A percentile compares a stretch with the other conserved stretches of the same genome.
Evolutionary conservation across 495 filamentous ascomycete genomes (phyloP).

Genomic region (Penicillium manginii): DNA sequence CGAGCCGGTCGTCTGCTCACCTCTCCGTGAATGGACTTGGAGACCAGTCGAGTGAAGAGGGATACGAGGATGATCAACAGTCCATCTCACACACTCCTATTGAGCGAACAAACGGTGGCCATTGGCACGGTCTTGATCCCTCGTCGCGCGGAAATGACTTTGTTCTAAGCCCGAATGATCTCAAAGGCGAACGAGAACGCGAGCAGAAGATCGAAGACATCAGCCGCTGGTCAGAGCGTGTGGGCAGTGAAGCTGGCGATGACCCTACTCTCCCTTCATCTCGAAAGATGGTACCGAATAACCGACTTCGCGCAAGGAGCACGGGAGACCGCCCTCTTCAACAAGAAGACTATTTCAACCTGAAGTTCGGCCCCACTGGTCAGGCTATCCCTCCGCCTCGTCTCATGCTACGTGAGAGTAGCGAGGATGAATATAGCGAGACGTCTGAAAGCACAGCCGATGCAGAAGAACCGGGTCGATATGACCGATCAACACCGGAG

Average conservation of each 20-base stretch:
- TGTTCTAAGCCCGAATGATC: slow-evolving; percentile 50
- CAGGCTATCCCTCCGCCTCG: slow-evolving; percentile 51
- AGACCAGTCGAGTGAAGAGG: slow-evolving; percentile 32
- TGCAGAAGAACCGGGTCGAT: slow-evolving; percentile 32
- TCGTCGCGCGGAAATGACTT: slow-evolving; percentile 39
- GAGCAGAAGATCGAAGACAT: slow-evolving; percentile 51
- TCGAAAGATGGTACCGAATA: slow-evolving; percentile 23
- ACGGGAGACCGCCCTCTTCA: slow-evolving; percentile 48
- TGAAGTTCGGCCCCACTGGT: slow-evolving; percentile 23
- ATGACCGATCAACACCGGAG: slow-evolving; percentile 34
- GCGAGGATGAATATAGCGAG: slow-evolving; percentile 43
- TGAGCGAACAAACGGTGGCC: slow-evolving; percentile 33
- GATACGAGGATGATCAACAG: slow-evolving; percentile 28
- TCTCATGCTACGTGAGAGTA: slow-evolving; percentile 49
- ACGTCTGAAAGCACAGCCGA: slow-evolving; percentile 29
- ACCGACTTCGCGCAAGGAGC: slow-evolving; percentile 49
- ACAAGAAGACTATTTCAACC: slow-evolving; percentile 45
- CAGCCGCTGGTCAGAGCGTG: slow-evolving; percentile 45
- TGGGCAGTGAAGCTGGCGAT: slow-evolving; percentile 46
- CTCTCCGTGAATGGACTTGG: slow-evolving; percentile 38
- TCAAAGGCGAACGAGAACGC: slow-evolving; percentile 42
- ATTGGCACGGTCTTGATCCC: slow-evolving; percentile 50
- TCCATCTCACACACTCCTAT: slow-evolving; percentile 24
- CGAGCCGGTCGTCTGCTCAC: slow-evolving; percentile 43
- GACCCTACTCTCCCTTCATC: slow-evolving; percentile 27